Evolutionary conservation across 371 early-diverging fungal genomes (phyloP).

Genomic region (Mucor ambiguus): DNA sequence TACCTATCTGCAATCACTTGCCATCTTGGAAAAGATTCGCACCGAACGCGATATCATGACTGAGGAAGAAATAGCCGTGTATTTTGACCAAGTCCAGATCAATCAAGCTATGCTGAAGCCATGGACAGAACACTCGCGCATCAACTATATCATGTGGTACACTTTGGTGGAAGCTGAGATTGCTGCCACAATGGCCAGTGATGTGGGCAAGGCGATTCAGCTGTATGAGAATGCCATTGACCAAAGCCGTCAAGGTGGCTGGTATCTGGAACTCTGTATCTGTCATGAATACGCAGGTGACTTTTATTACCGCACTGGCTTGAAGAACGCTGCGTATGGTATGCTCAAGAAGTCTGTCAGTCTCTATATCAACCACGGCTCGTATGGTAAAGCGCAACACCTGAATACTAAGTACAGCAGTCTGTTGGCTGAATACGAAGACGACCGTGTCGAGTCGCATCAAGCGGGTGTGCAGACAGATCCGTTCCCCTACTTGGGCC

Average conservation of each 20-base stretch:
- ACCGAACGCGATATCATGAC: conserved; percentile 10
- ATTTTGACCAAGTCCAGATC: conserved; percentile 20
- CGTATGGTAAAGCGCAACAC: conserved; percentile 48
- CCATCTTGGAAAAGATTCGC: conserved; percentile 38
- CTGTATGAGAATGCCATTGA: conserved; percentile 47
- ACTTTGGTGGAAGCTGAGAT: conserved; percentile 44
- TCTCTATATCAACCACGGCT: conserved; percentile 34
- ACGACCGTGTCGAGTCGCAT: conserved; percentile 31
- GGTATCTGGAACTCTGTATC: conserved; percentile 37
- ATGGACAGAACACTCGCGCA: conserved; percentile 32
- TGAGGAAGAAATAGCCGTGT: conserved; percentile 15
- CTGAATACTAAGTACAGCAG: conserved; percentile 26
- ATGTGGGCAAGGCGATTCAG: conserved; percentile 20
- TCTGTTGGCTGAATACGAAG: conserved; percentile 30
- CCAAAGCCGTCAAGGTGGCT: conserved; percentile 33
- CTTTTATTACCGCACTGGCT: conserved; percentile 36
- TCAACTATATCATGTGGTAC: conserved; percentile 41
- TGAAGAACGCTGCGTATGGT: conserved; percentile 41
- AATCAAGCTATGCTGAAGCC: conserved; percentile 33
- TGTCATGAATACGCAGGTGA: conserved; percentile 44
- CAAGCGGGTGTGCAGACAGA: conserved; percentile 48
- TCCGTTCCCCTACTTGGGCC: conserved; percentile 43
- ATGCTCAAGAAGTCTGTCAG: conserved; percentile 38
- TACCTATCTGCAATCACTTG: conserved; percentile 35
- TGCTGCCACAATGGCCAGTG: conserved; percentile 14